phyloP scores from a whole-genome alignment of 1,284 basidiomycete species.

The Flammula alnicola region DNA sequence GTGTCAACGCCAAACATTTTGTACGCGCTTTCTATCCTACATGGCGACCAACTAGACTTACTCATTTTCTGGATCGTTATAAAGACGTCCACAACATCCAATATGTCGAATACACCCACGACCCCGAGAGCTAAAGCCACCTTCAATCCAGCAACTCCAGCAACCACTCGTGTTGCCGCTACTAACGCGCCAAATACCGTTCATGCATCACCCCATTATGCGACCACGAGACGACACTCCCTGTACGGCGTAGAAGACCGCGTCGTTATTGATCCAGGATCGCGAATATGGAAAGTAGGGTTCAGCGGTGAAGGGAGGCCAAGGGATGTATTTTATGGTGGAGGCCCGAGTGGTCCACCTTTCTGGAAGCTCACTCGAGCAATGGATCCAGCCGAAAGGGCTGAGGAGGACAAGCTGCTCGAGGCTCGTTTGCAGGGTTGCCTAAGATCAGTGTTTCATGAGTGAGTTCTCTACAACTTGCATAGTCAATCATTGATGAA shows the following conservation, averaged over 20 bases:
- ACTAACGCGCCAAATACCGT: constrained; percentile 43
- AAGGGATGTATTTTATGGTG: constrained; percentile 72
- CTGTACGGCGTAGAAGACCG: constrained; percentile 88
- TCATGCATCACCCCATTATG: constrained; percentile 77
- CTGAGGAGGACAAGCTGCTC: constrained; percentile 75
- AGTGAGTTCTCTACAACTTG: constrained; percentile 56
- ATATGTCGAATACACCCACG: constrained; percentile 44
- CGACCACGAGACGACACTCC: constrained; percentile 76
- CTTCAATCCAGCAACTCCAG: constrained; percentile 52
- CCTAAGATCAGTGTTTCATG: constrained; percentile 80
- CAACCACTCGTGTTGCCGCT: constrained; percentile 49
- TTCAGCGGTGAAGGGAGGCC: constrained; percentile 90
- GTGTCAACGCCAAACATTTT: no score
- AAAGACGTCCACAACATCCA: neutral
- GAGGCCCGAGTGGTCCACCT: constrained; percentile 41
- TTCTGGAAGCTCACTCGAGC: constrained; percentile 69
- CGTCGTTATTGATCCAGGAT: constrained; percentile 84
- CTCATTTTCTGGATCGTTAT: no score
- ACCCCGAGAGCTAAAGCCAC: constrained; percentile 51
- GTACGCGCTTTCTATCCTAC: no score
- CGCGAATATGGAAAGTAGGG: constrained; percentile 85
- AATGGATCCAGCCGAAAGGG: constrained; percentile 55
- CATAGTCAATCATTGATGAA: constrained; percentile 15
- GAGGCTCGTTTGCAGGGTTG: constrained; percentile 70
- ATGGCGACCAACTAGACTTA: no score